Percentiles rank a stretch among this genome's conserved stretches.
These are phyloP conservation scores for Gaillardinia entomophila DNA, from an alignment of 805 yeast genomes.

Conservation along the genomic window DNA sequence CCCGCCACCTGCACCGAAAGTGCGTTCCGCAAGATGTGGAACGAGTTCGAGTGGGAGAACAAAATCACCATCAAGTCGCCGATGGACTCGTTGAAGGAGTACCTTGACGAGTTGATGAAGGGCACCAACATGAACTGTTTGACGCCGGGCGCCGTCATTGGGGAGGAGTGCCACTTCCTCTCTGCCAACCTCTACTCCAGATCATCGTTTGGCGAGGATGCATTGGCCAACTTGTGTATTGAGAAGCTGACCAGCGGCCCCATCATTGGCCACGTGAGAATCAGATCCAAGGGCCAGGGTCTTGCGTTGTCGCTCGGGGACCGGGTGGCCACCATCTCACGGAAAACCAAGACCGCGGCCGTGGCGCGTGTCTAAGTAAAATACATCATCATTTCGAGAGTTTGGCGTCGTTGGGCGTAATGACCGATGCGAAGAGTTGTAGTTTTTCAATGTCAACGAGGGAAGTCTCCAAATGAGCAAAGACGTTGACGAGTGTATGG, in stretches of 20 bases:
- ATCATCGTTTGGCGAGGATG: slow-evolving; percentile 95
- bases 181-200: slow-evolving; percentile 91
- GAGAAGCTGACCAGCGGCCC: slow-evolving; percentile 73
- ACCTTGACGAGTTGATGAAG: slow-evolving; percentile 65
- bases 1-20: slow-evolving; percentile 90
- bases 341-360: slow-evolving; percentile 26
- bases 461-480: too few species aligned
- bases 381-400: too few species aligned
- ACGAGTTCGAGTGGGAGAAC: slow-evolving; percentile 99
- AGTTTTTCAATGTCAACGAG: too few species aligned
- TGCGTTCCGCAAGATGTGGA: slow-evolving; percentile 96
- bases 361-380: slow-evolving; percentile 2
- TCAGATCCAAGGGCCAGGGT: slow-evolving; percentile 97
- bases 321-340: slow-evolving; percentile 78
- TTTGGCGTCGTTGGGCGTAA: too few species aligned
- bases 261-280: slow-evolving; percentile 89
- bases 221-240: slow-evolving; percentile 90
- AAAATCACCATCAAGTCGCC: slow-evolving; percentile 82
- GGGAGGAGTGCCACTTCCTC: slow-evolving; percentile 84
- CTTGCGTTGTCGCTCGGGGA: slow-evolving; percentile 93
- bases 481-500: slow-evolving; percentile 12
- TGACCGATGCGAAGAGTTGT: too few species aligned
- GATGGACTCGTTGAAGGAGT: slow-evolving; percentile 62
- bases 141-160: slow-evolving; percentile 87
- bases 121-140: slow-evolving; percentile 93